These are phyloP conservation scores for Backusella macrospora DNA, from an alignment of 192 early-diverging fungal genomes.

Conservation along the genomic window DNA sequence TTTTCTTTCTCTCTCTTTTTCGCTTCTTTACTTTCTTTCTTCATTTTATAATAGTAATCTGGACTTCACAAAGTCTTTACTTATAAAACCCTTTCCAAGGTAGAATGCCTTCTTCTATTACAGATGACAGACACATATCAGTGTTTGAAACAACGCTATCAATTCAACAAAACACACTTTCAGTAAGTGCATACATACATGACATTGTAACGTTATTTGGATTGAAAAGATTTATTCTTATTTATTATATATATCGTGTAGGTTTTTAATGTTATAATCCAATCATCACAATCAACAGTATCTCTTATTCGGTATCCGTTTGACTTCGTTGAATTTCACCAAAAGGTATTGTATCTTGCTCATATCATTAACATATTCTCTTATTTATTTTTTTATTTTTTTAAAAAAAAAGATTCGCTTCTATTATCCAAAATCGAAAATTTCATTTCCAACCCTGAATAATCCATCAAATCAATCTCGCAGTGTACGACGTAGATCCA, in stretches of 20 bases:
- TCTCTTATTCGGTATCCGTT: slow-evolving; percentile 38
- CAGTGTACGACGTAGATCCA: slow-evolving; percentile 22
- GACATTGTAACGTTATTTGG: background rate
- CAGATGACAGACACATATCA: slow-evolving; percentile 13
- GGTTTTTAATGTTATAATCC: slow-evolving; percentile 42
- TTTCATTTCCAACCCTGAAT: slow-evolving; percentile 29
- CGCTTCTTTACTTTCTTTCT: background rate
- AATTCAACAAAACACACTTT: slow-evolving; percentile 21
- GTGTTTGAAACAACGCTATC: slow-evolving; percentile 33
- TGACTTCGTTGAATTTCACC: slow-evolving; percentile 43
- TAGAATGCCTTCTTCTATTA: slow-evolving; percentile 11
- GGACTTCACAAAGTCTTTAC: too few relatives aligned
- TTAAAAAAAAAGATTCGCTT: slow-evolving; percentile 25
- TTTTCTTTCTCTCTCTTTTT: slow-evolving; percentile 13
- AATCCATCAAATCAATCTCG: slow-evolving; percentile 20
- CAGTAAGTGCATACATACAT: slow-evolving; percentile 3
- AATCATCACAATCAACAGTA: slow-evolving; percentile 25
- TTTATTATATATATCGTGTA: slow-evolving; percentile 2
- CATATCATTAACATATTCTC: background rate
- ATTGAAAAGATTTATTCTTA: background rate
- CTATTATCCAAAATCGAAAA: slow-evolving; percentile 36
- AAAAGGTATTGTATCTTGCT: slow-evolving; percentile 31
- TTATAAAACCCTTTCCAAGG: background rate
- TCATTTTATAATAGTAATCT: background rate
- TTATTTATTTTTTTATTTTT: background rate